These are phyloP conservation scores for Clitopilus passeckerianus DNA, from an alignment of 768 basidiomycete genomes.

Conservation along the genomic window DNA sequence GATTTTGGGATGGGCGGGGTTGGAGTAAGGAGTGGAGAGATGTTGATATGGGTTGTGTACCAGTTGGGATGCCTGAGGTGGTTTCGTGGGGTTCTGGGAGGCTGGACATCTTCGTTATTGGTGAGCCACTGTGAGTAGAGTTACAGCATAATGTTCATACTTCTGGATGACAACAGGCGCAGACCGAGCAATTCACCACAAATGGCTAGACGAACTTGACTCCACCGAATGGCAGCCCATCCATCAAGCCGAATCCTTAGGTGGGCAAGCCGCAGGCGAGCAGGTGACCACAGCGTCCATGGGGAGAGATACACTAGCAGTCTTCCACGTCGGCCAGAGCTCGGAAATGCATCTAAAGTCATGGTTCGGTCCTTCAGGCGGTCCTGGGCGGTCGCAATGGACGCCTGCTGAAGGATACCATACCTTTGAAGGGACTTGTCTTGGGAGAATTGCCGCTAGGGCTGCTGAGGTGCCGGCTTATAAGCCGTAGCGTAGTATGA, in stretches of 20 bases:
- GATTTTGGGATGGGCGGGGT: not conserved
- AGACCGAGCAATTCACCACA: not conserved
- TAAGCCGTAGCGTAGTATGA: no score
- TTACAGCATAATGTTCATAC: no score
- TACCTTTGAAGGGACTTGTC: no score
- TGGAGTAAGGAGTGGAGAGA: not conserved
- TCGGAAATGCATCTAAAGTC: no score
- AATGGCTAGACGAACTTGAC: not conserved
- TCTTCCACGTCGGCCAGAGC: no score
- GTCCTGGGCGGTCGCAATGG: no score
- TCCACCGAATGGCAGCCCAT: constrained; percentile 8
- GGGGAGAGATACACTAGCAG: no score
- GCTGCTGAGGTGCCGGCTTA: no score
- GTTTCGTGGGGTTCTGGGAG: not conserved
- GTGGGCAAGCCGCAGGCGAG: not conserved
- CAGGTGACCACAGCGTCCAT: not conserved
- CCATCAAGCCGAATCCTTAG: not conserved
- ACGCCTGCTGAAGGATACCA: no score
- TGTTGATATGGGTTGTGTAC: not conserved
- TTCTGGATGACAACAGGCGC: not conserved
- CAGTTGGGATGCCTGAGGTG: not conserved
- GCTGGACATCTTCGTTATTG: constrained; percentile 1
- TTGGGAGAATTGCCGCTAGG: no score
- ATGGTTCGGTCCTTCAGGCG: no score
- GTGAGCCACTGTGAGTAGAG: no score